Base-by-base conservation (phyloP, 78 protist genomes). In the Pigoraptor vietnamica region DNA sequence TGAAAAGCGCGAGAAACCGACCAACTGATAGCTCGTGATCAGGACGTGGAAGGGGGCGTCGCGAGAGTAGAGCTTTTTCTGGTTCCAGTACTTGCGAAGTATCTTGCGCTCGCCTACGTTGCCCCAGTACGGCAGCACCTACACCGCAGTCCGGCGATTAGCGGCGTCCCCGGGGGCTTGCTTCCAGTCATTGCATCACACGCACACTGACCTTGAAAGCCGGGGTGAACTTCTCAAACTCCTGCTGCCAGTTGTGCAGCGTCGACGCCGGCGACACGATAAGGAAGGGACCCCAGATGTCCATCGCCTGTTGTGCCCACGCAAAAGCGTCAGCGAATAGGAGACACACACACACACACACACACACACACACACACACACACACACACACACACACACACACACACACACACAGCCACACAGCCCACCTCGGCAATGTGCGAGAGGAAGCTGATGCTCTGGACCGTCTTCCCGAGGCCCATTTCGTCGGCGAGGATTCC, bases 401-500 rank as follows among this genome's bases (percentile, higher is more conserved):
- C 56, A 19, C 25, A 40, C 56, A 40, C 25, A 19, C 56, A 14
- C 56, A 40, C 2, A 40, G 56, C 25, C 56, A 40, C 2, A 14
- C 2, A 2, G 2, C 24, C 38, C 56, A 0, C 0, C 55, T 88
- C 90, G 37, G 91, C 91, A 0, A 96, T 88, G 40, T 92, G 89
- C 24, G 94, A 83, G 40, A 96, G 93, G 35, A 94, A 40, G 0
- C 97, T 81, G 48, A 96, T 93, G 34, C 96, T 33, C 93, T 96
- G 94, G 25, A 88, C 79, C 25, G 94, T 93, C 87, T 93, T 93
- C n/a, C 94, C 94, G 40, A 93, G 40, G 36, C 94, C 94, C 94
- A 98, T 97, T 84, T 98, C 98, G 40, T 98, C 99, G 29, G 97
- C 98, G 0, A 97, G 91, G 33, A 96, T 97, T 1, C 95, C 91